phyloP scores from a whole-genome alignment of 352 stramenopile genomes.

The Phytopythium mirpurense region DNA sequence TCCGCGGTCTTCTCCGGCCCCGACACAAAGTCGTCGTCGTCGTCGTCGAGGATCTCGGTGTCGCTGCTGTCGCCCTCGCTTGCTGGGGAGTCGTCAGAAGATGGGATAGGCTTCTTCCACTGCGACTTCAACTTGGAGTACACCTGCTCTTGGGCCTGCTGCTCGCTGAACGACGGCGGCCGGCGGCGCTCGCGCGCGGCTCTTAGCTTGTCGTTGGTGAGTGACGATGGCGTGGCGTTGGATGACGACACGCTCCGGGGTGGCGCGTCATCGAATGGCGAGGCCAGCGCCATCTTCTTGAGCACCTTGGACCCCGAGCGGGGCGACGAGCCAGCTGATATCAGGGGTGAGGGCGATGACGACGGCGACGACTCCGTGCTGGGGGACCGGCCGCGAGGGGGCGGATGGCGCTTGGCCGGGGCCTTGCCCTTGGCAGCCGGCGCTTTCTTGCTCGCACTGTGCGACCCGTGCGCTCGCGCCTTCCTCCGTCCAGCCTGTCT shows the following conservation, averaged over 20 bases:
- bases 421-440: not conserved
- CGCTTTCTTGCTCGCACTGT: not conserved
- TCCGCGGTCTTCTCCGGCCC: not conserved
- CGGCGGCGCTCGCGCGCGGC: not conserved
- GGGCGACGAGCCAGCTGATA: not conserved
- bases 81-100: not conserved
- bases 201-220: not conserved
- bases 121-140: not conserved
- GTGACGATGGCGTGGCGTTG: too few species aligned
- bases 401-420: not conserved
- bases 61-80: not conserved
- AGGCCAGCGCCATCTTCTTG: not conserved
- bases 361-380: not conserved
- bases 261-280: not conserved
- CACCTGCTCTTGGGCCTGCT: slow-evolving; percentile 1
- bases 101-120: not conserved
- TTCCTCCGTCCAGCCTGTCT: slow-evolving; percentile 12
- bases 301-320: not conserved
- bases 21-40: slow-evolving; percentile 9
- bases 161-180: not conserved
- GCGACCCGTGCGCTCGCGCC: not conserved
- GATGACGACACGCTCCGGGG: not conserved
- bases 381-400: not conserved
- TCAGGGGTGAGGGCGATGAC: not conserved
- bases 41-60: slow-evolving; percentile 4